Evolutionary conservation across 371 early-diverging fungal genomes (phyloP), one percentile per base, ranked within the genome.

Genomic region (Mucor lusitanicus): DNA sequence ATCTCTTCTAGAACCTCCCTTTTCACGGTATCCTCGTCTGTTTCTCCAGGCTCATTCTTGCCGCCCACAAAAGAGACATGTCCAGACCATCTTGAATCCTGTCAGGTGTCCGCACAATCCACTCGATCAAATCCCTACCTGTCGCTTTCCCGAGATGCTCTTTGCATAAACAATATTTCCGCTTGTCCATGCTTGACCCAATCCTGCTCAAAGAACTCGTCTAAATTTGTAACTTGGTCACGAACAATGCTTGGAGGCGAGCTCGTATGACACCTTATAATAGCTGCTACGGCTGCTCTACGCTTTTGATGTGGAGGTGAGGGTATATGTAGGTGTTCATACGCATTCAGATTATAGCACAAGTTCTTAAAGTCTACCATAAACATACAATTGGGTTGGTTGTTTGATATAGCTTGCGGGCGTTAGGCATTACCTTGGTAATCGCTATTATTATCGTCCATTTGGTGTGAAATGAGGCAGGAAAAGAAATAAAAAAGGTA

Each of bases 41-140:
- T 85, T 65, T 92, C 91, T 13, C 71, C 75, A 11, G 77, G 67
- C 61, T 91, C 90, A 17, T 83, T 82, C 64, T 89, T 90, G 19
- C 92, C 92, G 3, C 92, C 92, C 1, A 90, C 90, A 67, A 91
- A 88, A 3, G 90, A 88, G 55, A 91, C 90, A 81, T 92, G 92
- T 7, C 91, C 91, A 40, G 88, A 87, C 91, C 92, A 82, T 59
- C 82, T 81, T 48, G 19, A 19, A 44, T n/a, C 13, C 4, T n/a
- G 19, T 44, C 44, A 44, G 17, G 19, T 44, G 19, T n/a, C 8
- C 44, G 44, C 44, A n/a, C 19, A 25, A 50, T 50, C 0, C 9
- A 50, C 21, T 8, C 50, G 9, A 7, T 12, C 13, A 50, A 23
- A 42, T 1, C 37, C 13, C 46, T 67, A 92, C 76, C 89, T 79